These are phyloP conservation scores for Starmerella cellae DNA, from an alignment of 805 yeast species.

Conservation along the genomic window DNA sequence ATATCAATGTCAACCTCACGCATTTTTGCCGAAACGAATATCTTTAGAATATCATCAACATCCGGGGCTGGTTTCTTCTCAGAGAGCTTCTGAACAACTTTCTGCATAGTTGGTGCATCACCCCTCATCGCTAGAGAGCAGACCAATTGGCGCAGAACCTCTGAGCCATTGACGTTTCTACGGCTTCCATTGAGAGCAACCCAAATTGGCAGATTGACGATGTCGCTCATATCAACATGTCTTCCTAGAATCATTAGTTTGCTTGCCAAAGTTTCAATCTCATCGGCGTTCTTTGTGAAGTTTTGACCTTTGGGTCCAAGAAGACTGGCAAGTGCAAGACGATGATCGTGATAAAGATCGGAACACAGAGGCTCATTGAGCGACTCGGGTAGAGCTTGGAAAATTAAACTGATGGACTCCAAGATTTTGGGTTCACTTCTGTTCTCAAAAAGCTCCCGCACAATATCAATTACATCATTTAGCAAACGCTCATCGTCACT, in stretches of 20 bases:
- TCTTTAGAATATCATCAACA: constrained; percentile 11
- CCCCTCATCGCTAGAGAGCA: constrained; percentile 13
- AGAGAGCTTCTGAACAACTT: constrained; percentile 4
- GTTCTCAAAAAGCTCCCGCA: constrained; percentile 6
- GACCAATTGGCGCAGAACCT: constrained; percentile 2
- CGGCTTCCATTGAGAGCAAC: background rate
- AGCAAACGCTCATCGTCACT: background rate
- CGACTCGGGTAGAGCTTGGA: constrained; percentile 3
- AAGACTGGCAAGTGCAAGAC: constrained; percentile 11
- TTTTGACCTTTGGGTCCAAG: constrained; percentile 13
- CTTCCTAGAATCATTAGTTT: constrained; percentile 6
- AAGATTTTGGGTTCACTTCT: constrained; percentile 1
- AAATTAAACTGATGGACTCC: constrained; percentile 1
- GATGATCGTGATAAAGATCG: constrained; percentile 12
- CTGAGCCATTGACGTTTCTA: background rate
- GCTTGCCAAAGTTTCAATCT: background rate
- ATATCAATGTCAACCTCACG: constrained; percentile 7
- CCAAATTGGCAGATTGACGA: constrained; percentile 14
- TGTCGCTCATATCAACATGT: constrained; percentile 5
- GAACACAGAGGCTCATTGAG: background rate
- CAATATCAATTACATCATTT: background rate
- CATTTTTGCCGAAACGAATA: constrained; percentile 15
- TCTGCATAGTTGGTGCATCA: constrained; percentile 1
- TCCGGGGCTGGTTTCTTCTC: constrained; percentile 4
- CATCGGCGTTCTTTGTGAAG: no score